A percentile compares a stretch with the other conserved stretches of the same genome.
phyloP scores from a whole-genome alignment of 305 asterid species.

The Solanum hybrid region DNA sequence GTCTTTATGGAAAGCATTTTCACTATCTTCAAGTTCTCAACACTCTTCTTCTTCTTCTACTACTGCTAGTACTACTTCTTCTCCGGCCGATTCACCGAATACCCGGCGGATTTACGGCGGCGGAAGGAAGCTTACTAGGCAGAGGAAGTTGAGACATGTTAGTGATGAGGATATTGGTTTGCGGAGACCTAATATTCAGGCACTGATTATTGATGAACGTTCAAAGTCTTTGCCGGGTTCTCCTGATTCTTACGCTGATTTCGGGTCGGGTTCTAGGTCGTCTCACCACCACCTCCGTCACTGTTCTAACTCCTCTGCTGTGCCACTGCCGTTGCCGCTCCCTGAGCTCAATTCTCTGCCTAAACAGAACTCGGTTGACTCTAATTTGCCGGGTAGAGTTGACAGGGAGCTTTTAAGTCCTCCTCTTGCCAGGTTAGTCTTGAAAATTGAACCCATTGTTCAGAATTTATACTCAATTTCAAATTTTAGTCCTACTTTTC shows the following conservation, averaged over 20 bases:
- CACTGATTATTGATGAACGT: slow-evolving; percentile 6
- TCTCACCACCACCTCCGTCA: slow-evolving; percentile 19
- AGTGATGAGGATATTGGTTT: slow-evolving; percentile 46
- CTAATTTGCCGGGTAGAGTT: slow-evolving; percentile 13
- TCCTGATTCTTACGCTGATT: slow-evolving; percentile 20
- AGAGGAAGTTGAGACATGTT: slow-evolving; percentile 44
- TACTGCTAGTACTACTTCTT: neutral
- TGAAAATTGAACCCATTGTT: neutral
- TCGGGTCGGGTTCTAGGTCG: slow-evolving; percentile 20
- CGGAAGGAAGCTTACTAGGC: slow-evolving; percentile 34
- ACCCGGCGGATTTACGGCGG: slow-evolving; percentile 8
- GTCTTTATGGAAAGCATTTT: slow-evolving; percentile 40
- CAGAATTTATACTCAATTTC: neutral
- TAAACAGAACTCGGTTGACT: slow-evolving; percentile 5
- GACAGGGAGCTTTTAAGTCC: slow-evolving; percentile 17
- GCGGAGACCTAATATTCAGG: slow-evolving; percentile 5
- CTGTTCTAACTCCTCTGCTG: slow-evolving; percentile 52
- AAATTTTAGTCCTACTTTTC: neutral
- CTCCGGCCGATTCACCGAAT: slow-evolving; percentile 20
- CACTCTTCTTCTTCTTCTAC: slow-evolving; percentile 16
- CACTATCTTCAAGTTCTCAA: slow-evolving; percentile 16
- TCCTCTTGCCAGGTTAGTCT: slow-evolving; percentile 33
- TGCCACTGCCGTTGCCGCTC: slow-evolving; percentile 75
- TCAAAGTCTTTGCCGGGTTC: slow-evolving; percentile 52
- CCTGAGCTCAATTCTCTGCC: slow-evolving; percentile 30